Evolutionary conservation across 2,329 filamentous ascomycete species (phyloP).

Genomic region (Metarhizium guizhouense): DNA sequence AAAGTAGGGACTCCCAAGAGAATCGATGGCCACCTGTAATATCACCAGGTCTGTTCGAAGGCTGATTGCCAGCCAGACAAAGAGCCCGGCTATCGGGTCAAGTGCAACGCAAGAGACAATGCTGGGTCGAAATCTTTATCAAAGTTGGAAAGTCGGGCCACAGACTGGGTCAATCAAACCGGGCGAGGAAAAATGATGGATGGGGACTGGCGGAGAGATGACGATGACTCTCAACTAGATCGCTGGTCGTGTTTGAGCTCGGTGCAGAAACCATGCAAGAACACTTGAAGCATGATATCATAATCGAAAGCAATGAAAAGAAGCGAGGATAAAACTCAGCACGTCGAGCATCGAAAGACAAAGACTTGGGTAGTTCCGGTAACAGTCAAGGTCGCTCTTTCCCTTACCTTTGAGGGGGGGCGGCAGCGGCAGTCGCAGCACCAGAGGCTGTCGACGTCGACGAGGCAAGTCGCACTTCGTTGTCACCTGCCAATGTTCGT

Average conservation of each 20-base stretch:
- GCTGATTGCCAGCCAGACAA: neutral
- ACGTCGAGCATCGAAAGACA: neutral
- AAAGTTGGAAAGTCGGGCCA: neutral
- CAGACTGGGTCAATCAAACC: constrained; percentile 5
- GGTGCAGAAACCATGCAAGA: neutral
- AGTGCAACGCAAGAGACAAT: neutral
- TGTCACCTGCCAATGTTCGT: constrained; percentile 48
- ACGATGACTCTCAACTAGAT: neutral
- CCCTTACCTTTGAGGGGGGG: constrained; percentile 17
- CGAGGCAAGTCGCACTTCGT: constrained; percentile 45
- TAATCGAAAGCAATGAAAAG: neutral
- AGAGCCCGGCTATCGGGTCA: neutral
- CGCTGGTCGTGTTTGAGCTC: neutral
- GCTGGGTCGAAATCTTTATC: neutral
- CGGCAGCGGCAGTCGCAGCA: constrained; percentile 15
- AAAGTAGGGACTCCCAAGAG: neutral
- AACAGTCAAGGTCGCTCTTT: constrained; percentile 5
- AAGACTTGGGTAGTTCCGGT: neutral
- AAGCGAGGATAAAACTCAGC: neutral
- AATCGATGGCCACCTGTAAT: neutral
- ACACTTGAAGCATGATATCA: neutral
- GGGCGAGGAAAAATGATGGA: constrained; percentile 6
- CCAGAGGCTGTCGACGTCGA: constrained; percentile 24
- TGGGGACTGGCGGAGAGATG: neutral
- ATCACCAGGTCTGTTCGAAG: neutral